Conservation (phyloP, 1,284 basidiomycete species). For the Irpex rosettiformis region DNA sequence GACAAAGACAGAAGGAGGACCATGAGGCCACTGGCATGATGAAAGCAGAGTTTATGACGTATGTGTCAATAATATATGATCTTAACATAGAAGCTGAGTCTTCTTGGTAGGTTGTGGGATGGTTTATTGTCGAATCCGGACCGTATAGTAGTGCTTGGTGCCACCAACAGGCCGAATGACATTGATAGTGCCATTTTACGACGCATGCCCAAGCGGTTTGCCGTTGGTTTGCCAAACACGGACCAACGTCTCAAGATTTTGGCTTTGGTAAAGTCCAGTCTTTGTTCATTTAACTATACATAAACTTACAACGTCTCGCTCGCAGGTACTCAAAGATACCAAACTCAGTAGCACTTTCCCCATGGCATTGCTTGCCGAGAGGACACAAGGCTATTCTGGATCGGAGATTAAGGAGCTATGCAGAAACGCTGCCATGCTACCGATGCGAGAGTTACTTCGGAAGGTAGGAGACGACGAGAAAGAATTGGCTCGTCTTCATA, state of each 20-base stretch:
- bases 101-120: slow-evolving; percentile 80
- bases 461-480: slow-evolving; percentile 51
- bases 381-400: slow-evolving; percentile 82
- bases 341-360: slow-evolving; percentile 65
- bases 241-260: slow-evolving; percentile 89
- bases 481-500: slow-evolving; percentile 48
- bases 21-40: slow-evolving; percentile 99
- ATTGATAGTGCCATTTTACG: slow-evolving; percentile 95
- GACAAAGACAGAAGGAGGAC: slow-evolving; percentile 85
- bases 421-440: slow-evolving; percentile 88
- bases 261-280: slow-evolving; percentile 68
- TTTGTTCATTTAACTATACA: no score
- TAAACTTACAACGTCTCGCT: no score
- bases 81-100: neutral
- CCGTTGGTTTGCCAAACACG: slow-evolving; percentile 78
- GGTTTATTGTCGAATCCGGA: slow-evolving; percentile 85
- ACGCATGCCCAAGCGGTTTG: slow-evolving; percentile 98
- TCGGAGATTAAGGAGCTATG: slow-evolving; percentile 96
- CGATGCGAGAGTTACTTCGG: slow-evolving; percentile 84
- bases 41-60: slow-evolving; percentile 99
- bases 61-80: slow-evolving; percentile 29
- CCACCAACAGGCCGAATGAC: slow-evolving; percentile 93
- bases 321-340: slow-evolving; percentile 84
- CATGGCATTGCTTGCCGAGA: slow-evolving; percentile 64
- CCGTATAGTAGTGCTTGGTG: slow-evolving; percentile 91